Evolutionary conservation across 179 eudicot genomes (phyloP).

Genomic region (Heliamphora ciliata): DNA sequence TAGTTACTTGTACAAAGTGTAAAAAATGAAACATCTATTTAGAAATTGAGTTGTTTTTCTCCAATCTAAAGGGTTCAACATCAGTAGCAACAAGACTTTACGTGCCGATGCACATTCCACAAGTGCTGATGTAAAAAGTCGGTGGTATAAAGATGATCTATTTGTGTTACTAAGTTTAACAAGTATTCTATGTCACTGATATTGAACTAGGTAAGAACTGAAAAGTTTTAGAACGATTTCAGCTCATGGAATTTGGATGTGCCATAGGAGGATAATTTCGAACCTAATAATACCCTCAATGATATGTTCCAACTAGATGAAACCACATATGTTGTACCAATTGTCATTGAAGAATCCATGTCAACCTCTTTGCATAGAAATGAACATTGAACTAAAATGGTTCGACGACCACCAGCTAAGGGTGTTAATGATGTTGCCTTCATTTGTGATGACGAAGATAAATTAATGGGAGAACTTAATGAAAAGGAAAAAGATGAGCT

Average conservation of each 20-base stretch:
- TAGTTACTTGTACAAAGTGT: background rate
- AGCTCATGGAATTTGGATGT: background rate
- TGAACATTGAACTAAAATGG: too few relatives aligned
- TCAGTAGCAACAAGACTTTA: background rate
- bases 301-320: background rate
- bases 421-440: too few relatives aligned
- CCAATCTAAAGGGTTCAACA: slow-evolving; percentile 1
- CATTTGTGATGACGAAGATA: background rate
- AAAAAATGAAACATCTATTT: background rate
- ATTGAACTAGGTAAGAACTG: background rate
- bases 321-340: background rate
- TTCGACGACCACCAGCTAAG: too few relatives aligned
- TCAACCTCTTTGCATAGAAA: too few relatives aligned
- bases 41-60: background rate
- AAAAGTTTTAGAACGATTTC: background rate
- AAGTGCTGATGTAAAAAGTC: background rate
- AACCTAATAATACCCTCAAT: background rate
- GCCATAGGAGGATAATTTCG: background rate
- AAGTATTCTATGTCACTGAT: slow-evolving; percentile 5
- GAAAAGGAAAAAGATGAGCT: background rate
- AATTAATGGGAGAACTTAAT: background rate
- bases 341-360: background rate
- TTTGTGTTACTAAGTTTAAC: slow-evolving; percentile 3
- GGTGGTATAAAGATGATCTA: background rate
- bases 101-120: background rate